phyloP scores from a whole-genome alignment of 805 yeast genomes.

The Candida piceae region DNA sequence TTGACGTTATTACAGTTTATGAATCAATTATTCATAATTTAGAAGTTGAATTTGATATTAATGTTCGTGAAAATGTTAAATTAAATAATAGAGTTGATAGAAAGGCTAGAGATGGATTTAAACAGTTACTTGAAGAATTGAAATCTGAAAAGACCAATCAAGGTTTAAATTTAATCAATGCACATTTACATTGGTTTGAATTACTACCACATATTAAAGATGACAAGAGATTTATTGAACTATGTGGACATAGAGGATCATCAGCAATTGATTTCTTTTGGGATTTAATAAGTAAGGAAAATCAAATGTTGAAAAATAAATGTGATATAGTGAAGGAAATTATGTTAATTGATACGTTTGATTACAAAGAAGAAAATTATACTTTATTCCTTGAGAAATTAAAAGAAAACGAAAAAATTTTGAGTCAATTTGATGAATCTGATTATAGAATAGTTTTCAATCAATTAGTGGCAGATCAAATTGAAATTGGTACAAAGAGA shows the following conservation, averaged over 20 bases:
- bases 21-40: slow-evolving; percentile 27
- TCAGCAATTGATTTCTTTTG: slow-evolving; percentile 70
- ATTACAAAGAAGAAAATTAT: slow-evolving; percentile 2
- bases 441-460: slow-evolving; percentile 18
- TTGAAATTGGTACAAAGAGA: slow-evolving; percentile 6
- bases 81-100: slow-evolving; percentile 54
- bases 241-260: slow-evolving; percentile 77
- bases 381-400: neutral
- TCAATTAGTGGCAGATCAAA: no score
- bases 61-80: slow-evolving; percentile 27
- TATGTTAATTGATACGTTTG: slow-evolving; percentile 28
- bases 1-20: slow-evolving; percentile 57
- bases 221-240: slow-evolving; percentile 50
- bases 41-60: slow-evolving; percentile 29
- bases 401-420: neutral
- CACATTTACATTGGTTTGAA: slow-evolving; percentile 57
- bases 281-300: slow-evolving; percentile 64
- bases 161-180: slow-evolving; percentile 29
- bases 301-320: slow-evolving; percentile 49
- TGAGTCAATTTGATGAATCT: slow-evolving; percentile 4
- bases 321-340: slow-evolving; percentile 54
- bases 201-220: slow-evolving; percentile 45
- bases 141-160: slow-evolving; percentile 16
- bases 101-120: slow-evolving; percentile 58
- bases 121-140: slow-evolving; percentile 37